These are phyloP conservation scores for Fusarium ambrosium DNA, from an alignment of 2,329 filamentous ascomycete species.

Conservation along the genomic window DNA sequence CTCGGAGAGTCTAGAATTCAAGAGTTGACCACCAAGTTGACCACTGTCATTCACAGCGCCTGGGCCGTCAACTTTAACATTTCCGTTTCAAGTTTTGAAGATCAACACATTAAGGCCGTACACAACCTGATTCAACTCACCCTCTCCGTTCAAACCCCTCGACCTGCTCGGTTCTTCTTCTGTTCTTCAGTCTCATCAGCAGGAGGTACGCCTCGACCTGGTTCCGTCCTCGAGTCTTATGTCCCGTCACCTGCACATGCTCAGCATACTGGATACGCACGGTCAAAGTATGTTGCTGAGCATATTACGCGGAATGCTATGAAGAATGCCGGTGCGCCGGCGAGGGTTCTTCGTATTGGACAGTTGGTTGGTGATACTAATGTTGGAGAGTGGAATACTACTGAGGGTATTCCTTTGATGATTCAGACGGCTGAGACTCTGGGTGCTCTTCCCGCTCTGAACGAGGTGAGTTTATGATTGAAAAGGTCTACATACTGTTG, in stretches of 20 bases:
- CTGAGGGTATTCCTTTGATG: slow-evolving; percentile 67
- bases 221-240: slow-evolving; percentile 51
- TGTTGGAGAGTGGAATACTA: slow-evolving; percentile 64
- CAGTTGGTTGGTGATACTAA: slow-evolving; percentile 64
- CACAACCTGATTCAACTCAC: slow-evolving; percentile 61
- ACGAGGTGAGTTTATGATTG: slow-evolving; percentile 49
- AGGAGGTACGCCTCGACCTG: slow-evolving; percentile 49
- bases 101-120: slow-evolving; percentile 60
- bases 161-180: slow-evolving; percentile 58
- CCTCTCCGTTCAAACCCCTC: slow-evolving; percentile 4
- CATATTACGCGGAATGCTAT: slow-evolving; percentile 53
- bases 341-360: slow-evolving; percentile 61
- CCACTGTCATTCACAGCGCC: slow-evolving; percentile 63
- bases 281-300: slow-evolving; percentile 58
- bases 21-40: slow-evolving; percentile 51
- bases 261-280: slow-evolving; percentile 59
- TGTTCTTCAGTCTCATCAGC: slow-evolving; percentile 61
- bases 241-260: slow-evolving; percentile 53
- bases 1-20: slow-evolving; percentile 43
- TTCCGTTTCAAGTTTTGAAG: slow-evolving; percentile 62
- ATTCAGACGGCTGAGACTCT: slow-evolving; percentile 61
- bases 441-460: slow-evolving; percentile 61
- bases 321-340: slow-evolving; percentile 31
- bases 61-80: slow-evolving; percentile 72
- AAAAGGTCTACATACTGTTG: too few relatives aligned